Percentiles rank a stretch among this genome's conserved stretches.
These are phyloP conservation scores for Globisporangium iwayamae DNA, from an alignment of 352 stramenopile species.

Conservation along the genomic window DNA sequence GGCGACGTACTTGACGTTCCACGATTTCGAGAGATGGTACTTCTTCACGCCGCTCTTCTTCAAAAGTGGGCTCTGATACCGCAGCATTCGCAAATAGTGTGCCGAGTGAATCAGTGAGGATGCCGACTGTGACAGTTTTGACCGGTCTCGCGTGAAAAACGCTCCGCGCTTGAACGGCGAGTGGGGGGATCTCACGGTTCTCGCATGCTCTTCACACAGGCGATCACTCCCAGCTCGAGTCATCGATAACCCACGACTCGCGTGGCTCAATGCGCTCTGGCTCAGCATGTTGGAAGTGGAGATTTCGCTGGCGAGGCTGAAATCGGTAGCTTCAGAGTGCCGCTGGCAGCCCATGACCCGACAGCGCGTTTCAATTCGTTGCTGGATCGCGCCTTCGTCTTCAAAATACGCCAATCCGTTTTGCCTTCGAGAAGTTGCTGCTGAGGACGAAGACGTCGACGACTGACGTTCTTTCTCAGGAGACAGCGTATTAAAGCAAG, in stretches of 20 bases:
- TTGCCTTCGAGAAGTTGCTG: conserved; percentile 10
- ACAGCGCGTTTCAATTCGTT: conserved; percentile 46
- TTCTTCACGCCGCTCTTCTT: conserved; percentile 43
- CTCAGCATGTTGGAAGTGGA: conserved; percentile 25
- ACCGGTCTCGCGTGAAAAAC: conserved; percentile 26
- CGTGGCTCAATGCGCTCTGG: conserved; percentile 7
- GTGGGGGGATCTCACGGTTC: conserved; percentile 17
- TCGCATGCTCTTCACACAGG: conserved; percentile 33
- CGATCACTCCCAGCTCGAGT: conserved; percentile 11
- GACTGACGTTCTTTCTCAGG: background rate
- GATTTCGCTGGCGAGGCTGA: conserved; percentile 16
- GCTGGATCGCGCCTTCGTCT: conserved; percentile 34
- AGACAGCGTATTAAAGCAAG: background rate
- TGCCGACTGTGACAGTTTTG: conserved; percentile 17
- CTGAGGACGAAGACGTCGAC: background rate
- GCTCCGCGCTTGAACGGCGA: conserved; percentile 31
- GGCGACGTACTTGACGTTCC: conserved; percentile 49
- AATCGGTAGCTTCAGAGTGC: conserved; percentile 12
- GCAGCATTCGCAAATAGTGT: conserved; percentile 53
- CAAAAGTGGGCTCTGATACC: conserved; percentile 51
- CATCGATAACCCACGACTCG: conserved; percentile 7
- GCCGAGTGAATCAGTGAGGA: conserved; percentile 32
- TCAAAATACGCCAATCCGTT: conserved; percentile 33
- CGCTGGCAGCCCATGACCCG: conserved; percentile 43
- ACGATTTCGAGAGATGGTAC: conserved; percentile 56